Percentiles rank a stretch among this genome's conserved stretches.
Evolutionary conservation across 495 filamentous ascomycete genomes (phyloP).

Genomic region (Neurospora sp.): DNA sequence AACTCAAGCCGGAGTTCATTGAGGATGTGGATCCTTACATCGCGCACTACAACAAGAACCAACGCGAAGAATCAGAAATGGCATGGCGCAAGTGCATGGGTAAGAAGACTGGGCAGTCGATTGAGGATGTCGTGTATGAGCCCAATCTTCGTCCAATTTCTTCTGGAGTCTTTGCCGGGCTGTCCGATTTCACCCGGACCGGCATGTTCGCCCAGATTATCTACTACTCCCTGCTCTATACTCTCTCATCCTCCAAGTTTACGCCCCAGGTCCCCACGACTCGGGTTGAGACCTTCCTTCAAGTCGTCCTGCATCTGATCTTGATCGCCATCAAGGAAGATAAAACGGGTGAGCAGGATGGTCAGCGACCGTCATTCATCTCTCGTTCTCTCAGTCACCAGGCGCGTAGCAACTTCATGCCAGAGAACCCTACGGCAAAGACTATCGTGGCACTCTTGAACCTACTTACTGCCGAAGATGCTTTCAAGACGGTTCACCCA

Average conservation of each 20-base stretch:
- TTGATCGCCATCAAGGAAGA: constrained; percentile 81
- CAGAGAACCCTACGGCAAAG: constrained; percentile 35
- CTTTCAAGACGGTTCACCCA: constrained; percentile 69
- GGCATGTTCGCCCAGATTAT: constrained; percentile 84
- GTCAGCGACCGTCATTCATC: constrained; percentile 51
- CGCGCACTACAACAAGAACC: constrained; percentile 90
- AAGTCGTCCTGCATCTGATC: constrained; percentile 79
- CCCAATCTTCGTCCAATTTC: constrained; percentile 72
- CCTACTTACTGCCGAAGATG: constrained; percentile 59
- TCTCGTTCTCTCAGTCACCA: constrained; percentile 53
- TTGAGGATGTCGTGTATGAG: constrained; percentile 85
- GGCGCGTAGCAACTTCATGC: constrained; percentile 44
- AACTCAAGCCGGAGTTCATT: constrained; percentile 74
- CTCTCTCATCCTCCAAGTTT: constrained; percentile 50
- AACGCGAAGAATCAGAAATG: constrained; percentile 88
- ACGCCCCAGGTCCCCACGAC: constrained; percentile 68
- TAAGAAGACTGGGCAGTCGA: constrained; percentile 73
- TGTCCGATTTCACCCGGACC: constrained; percentile 69
- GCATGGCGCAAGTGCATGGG: constrained; percentile 78
- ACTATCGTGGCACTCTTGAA: constrained; percentile 72
- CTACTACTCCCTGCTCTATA: constrained; percentile 76
- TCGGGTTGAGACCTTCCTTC: constrained; percentile 80
- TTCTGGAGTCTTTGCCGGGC: constrained; percentile 62
- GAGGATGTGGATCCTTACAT: constrained; percentile 89
- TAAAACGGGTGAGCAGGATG: constrained; percentile 45